Conservation (phyloP, 1,139 yeast species). For the Starmera stellimalicola region DNA sequence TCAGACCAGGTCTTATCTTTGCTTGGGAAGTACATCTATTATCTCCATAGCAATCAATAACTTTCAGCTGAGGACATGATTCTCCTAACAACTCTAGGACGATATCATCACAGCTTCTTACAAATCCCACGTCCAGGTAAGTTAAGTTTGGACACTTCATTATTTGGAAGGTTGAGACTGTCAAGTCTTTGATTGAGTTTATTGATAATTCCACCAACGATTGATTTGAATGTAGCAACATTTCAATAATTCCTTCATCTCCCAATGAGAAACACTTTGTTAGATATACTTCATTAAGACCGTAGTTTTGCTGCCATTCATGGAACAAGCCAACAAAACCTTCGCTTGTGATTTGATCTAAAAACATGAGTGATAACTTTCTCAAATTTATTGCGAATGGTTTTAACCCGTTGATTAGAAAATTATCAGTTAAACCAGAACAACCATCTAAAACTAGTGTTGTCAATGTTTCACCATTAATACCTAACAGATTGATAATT, state of each 20-base stretch:
- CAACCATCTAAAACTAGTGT: constrained; percentile 64
- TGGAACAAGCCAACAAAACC: constrained; percentile 52
- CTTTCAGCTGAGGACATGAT: constrained; percentile 48
- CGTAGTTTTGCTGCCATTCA: constrained; percentile 42
- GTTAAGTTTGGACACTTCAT: constrained; percentile 50
- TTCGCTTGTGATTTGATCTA: constrained; percentile 58
- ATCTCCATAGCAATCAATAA: constrained; percentile 74
- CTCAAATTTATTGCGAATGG: constrained; percentile 48
- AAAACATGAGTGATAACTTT: constrained; percentile 38
- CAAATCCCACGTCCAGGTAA: constrained; percentile 66
- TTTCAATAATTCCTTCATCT: constrained; percentile 50
- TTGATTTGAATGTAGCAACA: constrained; percentile 53
- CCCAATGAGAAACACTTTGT: constrained; percentile 59
- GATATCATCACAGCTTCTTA: constrained; percentile 61
- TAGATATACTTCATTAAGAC: constrained; percentile 52
- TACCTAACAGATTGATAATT: constrained; percentile 50
- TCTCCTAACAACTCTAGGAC: constrained; percentile 43
- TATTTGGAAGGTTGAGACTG: constrained; percentile 39
- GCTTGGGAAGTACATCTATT: constrained; percentile 58
- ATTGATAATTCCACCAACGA: constrained; percentile 62
- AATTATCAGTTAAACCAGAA: constrained; percentile 55
- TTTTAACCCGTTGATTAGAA: constrained; percentile 48
- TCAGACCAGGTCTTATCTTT: constrained; percentile 39
- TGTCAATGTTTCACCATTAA: constrained; percentile 52
- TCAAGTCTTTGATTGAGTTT: constrained; percentile 58